Evolutionary conservation across 257 asterid species (phyloP).

Genomic region (Solanum etuberosum): DNA sequence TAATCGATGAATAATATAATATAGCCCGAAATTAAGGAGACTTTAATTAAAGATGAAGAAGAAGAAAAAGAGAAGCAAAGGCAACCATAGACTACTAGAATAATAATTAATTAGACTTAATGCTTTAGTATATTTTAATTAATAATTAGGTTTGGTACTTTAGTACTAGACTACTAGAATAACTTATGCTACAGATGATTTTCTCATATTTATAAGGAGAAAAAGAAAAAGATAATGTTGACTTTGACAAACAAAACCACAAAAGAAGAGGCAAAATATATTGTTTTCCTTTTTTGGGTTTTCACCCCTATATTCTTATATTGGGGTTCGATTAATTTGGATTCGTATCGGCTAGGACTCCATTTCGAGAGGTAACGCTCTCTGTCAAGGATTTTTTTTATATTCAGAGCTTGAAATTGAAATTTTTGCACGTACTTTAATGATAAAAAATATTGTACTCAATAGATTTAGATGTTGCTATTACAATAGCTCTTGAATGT

Average conservation of each 20-base stretch:
- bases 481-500: neutral
- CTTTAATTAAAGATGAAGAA: neutral
- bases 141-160: neutral
- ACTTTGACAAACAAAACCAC: neutral
- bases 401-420: too few species aligned
- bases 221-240: neutral
- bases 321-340: too few species aligned
- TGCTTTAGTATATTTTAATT: neutral
- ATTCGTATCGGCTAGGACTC: fast-evolving
- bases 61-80: neutral
- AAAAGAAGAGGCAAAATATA: neutral
- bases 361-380: too few species aligned
- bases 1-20: neutral
- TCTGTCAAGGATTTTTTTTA: too few species aligned
- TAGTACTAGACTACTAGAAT: neutral
- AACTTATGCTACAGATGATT: neutral
- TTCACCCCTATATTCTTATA: too few species aligned
- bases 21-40: neutral
- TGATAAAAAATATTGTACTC: neutral
- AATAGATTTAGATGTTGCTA: neutral
- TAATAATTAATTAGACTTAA: neutral
- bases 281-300: too few species aligned
- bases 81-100: neutral
- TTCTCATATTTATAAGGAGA: neutral
- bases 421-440: too few species aligned